These are phyloP conservation scores for Picea mariana DNA, from an alignment of 83 land plant species.

Conservation along the genomic window DNA sequence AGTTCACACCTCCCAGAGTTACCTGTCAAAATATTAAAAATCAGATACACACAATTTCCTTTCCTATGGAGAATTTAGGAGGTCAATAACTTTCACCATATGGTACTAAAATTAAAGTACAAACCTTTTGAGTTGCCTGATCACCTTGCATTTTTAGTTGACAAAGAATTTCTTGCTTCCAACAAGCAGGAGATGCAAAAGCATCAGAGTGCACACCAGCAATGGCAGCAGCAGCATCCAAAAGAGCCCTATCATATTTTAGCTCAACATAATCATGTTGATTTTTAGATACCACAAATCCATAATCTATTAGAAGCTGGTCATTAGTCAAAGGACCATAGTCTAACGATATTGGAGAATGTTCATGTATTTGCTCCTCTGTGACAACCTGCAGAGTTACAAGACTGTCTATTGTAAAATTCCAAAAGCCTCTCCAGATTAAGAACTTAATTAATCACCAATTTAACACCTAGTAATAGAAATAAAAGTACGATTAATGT, in stretches of 20 bases:
- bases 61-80: background rate
- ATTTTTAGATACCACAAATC: slow-evolving; percentile 6
- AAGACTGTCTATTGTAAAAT: background rate
- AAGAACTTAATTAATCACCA: background rate
- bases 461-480: background rate
- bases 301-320: slow-evolving; percentile 84
- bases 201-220: no score
- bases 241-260: no score
- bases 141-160: no score
- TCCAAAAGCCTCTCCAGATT: background rate
- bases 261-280: no score
- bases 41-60: background rate
- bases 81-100: background rate
- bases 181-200: slow-evolving; percentile 48
- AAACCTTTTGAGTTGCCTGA: slow-evolving; percentile 52
- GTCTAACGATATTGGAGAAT: slow-evolving; percentile 48
- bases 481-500: background rate
- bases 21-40: slow-evolving; percentile 45
- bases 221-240: no score
- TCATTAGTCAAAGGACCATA: slow-evolving; percentile 88
- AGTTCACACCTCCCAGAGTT: slow-evolving; percentile 71
- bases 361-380: slow-evolving; percentile 50
- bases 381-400: slow-evolving; percentile 68
- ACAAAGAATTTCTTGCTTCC: slow-evolving; percentile 61
- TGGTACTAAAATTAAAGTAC: background rate